Evolutionary conservation across 2,329 filamentous ascomycete species (phyloP).

Genomic region (Akanthomyces lecanii): DNA sequence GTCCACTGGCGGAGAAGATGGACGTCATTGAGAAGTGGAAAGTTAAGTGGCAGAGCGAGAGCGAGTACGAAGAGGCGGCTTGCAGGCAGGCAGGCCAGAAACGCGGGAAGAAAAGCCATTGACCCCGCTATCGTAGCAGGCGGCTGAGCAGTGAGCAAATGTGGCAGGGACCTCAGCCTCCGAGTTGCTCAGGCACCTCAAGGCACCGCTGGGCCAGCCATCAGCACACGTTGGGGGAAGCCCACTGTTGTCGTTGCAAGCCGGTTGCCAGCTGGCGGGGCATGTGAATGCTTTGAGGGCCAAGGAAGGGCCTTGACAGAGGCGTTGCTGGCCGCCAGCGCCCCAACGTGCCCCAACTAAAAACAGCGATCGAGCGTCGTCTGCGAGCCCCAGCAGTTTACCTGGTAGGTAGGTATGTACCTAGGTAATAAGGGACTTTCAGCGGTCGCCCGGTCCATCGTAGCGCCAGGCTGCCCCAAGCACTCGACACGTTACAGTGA

Average conservation of each 20-base stretch:
- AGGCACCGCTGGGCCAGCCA: background rate
- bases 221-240: background rate
- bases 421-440: background rate
- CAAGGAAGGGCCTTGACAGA: no score
- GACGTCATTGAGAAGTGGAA: background rate
- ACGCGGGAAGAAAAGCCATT: no score
- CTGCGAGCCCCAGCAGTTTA: background rate
- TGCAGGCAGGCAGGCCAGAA: no score
- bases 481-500: constrained; percentile 1
- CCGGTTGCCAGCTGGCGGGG: no score
- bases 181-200: no score
- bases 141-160: background rate
- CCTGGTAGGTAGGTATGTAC: no score
- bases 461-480: background rate
- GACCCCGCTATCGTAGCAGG: background rate
- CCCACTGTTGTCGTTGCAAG: background rate
- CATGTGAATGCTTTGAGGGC: no score
- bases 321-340: no score
- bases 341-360: constrained; percentile 6
- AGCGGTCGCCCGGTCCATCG: background rate
- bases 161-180: no score
- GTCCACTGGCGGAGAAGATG: background rate
- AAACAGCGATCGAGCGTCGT: background rate
- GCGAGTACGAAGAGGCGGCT: no score
- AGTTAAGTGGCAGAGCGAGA: no score